Evolutionary conservation across 108 stramenopile genomes (phyloP).

Genomic region (Seminavis robusta): DNA sequence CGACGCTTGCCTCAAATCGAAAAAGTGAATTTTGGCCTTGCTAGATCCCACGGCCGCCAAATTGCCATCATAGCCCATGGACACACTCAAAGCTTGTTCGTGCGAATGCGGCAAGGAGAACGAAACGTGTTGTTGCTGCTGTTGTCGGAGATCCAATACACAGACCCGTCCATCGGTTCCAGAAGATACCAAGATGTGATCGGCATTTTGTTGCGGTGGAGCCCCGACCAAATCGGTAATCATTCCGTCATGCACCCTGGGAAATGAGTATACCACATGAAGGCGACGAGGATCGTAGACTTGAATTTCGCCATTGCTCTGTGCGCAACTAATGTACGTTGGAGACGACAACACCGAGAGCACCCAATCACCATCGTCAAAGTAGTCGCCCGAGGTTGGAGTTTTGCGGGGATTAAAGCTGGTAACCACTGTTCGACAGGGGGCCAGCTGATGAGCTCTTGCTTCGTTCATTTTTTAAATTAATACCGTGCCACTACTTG

Average conservation of each 20-base stretch:
- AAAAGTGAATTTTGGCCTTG: constrained; percentile 69
- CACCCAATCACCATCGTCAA: constrained; percentile 59
- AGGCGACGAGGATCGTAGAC: constrained; percentile 42
- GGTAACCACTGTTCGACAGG: constrained; percentile 40
- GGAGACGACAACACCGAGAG: constrained; percentile 17
- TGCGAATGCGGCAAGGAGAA: constrained; percentile 28
- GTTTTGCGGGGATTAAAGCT: constrained; percentile 33
- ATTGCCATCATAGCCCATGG: constrained; percentile 73
- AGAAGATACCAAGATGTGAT: constrained; percentile 41
- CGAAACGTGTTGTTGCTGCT: constrained; percentile 4
- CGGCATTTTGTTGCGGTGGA: not conserved
- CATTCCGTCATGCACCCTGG: not conserved
- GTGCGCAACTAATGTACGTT: constrained; percentile 24
- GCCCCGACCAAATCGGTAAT: not conserved
- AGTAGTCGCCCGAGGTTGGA: constrained; percentile 1
- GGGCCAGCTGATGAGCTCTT: too few relatives aligned
- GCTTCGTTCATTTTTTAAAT: too few relatives aligned
- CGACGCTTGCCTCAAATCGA: constrained; percentile 47
- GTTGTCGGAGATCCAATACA: constrained; percentile 58
- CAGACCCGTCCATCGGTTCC: constrained; percentile 56
- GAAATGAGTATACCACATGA: constrained; percentile 25
- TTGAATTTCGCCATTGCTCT: constrained; percentile 52
- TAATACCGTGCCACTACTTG: too few relatives aligned
- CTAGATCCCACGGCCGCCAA: constrained; percentile 74
- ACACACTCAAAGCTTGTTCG: constrained; percentile 58